Evolutionary conservation across 2,329 filamentous ascomycete species (phyloP).

Genomic region (Fusarium denticulatum): DNA sequence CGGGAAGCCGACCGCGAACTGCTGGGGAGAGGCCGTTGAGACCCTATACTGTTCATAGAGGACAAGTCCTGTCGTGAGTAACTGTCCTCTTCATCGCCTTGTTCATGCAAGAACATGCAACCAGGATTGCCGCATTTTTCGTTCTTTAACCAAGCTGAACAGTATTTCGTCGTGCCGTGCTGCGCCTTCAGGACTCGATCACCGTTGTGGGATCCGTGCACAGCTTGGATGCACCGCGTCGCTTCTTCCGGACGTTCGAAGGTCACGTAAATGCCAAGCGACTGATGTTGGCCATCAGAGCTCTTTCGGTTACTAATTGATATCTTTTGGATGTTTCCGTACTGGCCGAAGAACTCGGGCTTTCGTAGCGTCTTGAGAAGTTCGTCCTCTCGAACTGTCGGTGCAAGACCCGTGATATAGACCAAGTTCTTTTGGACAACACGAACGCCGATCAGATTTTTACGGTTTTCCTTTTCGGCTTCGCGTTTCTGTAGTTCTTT

Average conservation of each 20-base stretch:
- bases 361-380: constrained; percentile 90
- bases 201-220: constrained; percentile 91
- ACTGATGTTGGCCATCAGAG: constrained; percentile 78
- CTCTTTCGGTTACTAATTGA: constrained; percentile 96
- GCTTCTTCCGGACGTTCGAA: constrained; percentile 94
- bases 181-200: constrained; percentile 84
- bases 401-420: constrained; percentile 94
- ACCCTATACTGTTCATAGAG: constrained; percentile 90
- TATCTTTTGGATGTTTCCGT: constrained; percentile 98
- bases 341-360: constrained; percentile 95
- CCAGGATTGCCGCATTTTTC: constrained; percentile 95
- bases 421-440: constrained; percentile 99
- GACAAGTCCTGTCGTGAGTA: constrained; percentile 95
- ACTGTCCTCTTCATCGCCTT: constrained; percentile 97
- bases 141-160: constrained; percentile 93
- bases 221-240: constrained; percentile 86
- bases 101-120: constrained; percentile 98
- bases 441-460: constrained; percentile 92
- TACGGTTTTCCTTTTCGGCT: constrained; percentile 93
- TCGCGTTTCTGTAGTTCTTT: constrained; percentile 97
- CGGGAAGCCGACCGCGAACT: constrained; percentile 64
- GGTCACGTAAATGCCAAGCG: constrained; percentile 97
- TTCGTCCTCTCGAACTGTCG: constrained; percentile 90
- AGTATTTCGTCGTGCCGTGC: constrained; percentile 95
- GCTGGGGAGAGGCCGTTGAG: constrained; percentile 72